Base-by-base conservation (phyloP, 345 rosid species). In the Populus davidiana region DNA sequence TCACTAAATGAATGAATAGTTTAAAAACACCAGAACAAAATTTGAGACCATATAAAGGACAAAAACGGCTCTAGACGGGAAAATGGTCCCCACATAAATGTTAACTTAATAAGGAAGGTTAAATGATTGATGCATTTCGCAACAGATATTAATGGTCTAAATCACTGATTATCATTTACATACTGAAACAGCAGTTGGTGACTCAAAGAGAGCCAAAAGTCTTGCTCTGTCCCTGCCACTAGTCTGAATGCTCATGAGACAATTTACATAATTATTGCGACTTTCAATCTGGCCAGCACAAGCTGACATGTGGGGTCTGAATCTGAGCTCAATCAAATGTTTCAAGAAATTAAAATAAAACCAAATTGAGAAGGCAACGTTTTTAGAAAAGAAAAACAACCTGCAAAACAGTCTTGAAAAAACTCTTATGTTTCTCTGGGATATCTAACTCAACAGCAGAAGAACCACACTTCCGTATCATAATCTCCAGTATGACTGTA, bases 401-500 rank as follows among this genome's bases (percentile, higher is more conserved):
- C 99, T 91, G 92, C 73, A 86, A 68, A 74, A 96, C 98, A 25
- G 87, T 89, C 86, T 86, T 85, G 70, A 96, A 71, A 85, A 91
- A 93, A 73, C 77, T 78, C 88, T 84, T 90, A 82, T 93, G 89
- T 82, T 90, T 91, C 69, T 91, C 93, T 4, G 98, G 97, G 33
- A 92, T 83, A 74, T 87, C 88, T 6, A 69, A 77, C 72, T 88
- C 86, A 77, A 96, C 90, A 39, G 93, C 89, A 62, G 89, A 86
- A 74, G 85, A 83, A 79, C 99, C 94, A 71, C 99, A 96, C 81
- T 93, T 96, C 85, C 97, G 86, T 36, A 86, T 81, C 85, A 91
- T 74, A 64, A 96, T 93, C 86, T 96, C 99, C 83, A 93, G 83
- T 77, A 96, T 93, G 80, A 92, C 80, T 36, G 90, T 90, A 47